Conservation (phyloP, 768 basidiomycete species). For the Rhizopogon vesiculosus region DNA sequence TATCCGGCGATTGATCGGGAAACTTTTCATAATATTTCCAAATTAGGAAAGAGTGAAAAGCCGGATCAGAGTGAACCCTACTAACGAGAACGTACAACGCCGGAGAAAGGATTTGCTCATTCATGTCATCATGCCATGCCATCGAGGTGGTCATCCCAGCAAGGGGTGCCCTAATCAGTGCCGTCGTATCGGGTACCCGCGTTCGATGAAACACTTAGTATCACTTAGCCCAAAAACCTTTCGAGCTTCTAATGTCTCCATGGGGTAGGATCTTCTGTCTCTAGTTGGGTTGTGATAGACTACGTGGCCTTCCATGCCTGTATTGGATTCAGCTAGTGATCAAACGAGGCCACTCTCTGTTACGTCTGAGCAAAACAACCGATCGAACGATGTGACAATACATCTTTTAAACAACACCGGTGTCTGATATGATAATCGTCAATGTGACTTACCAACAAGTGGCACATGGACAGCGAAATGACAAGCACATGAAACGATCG, state of each 20-base stretch:
- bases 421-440: background rate
- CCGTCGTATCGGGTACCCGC: background rate
- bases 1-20: slow-evolving; percentile 15
- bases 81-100: background rate
- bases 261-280: background rate
- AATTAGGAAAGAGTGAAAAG: slow-evolving; percentile 20
- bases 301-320: background rate
- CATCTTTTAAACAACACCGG: background rate
- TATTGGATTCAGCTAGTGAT: too few relatives aligned
- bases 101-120: background rate
- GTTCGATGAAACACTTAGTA: background rate
- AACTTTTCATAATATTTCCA: slow-evolving; percentile 13
- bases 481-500: background rate
- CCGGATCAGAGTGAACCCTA: slow-evolving; percentile 19
- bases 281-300: too few relatives aligned
- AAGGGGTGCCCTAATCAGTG: background rate
- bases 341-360: background rate
- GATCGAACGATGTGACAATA: background rate
- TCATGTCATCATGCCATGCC: background rate
- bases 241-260: background rate
- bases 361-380: background rate
- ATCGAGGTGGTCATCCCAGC: background rate
- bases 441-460: background rate
- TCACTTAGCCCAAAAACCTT: background rate
- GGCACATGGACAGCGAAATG: background rate